Evolutionary conservation across 306 rosid genomes (phyloP).

Genomic region (barrel medic (Medicago truncatula)): DNA sequence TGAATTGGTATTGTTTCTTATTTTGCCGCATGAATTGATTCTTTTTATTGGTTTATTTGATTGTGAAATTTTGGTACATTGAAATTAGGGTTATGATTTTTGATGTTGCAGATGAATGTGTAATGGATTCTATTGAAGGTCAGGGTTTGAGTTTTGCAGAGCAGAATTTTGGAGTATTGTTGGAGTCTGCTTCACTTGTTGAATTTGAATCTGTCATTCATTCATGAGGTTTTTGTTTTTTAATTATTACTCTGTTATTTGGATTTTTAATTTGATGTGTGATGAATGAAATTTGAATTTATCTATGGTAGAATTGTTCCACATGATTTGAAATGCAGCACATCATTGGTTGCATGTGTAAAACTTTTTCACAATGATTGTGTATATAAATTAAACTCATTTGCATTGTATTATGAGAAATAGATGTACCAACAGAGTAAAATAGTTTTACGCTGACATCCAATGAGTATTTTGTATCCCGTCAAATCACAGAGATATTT

Average conservation of each 20-base stretch:
- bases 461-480: no score
- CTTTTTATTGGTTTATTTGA: conserved; percentile 25
- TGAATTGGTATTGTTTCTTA: conserved; percentile 29
- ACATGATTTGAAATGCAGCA: not conserved
- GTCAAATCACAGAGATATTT: no score
- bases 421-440: no score
- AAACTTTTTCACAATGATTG: no score
- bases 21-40: conserved; percentile 31
- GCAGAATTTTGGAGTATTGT: conserved; percentile 42
- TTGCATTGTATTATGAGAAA: no score
- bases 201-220: conserved; percentile 52
- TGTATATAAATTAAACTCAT: no score
- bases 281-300: conserved; percentile 35
- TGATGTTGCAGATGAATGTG: conserved; percentile 52
- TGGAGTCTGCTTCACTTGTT: conserved; percentile 48
- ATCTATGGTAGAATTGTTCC: conserved; percentile 19
- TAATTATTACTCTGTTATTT: conserved; percentile 14
- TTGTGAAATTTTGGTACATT: conserved; percentile 31
- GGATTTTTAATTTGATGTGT: conserved; percentile 35
- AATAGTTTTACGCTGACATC: no score
- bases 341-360: no score
- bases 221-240: conserved; percentile 46
- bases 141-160: conserved; percentile 48
- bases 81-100: conserved; percentile 60
- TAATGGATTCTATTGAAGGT: conserved; percentile 59